A percentile compares a stretch with the other conserved stretches of the same genome.
Evolutionary conservation across 495 filamentous ascomycete species (phyloP).

Genomic region (Xylaria palmicola): DNA sequence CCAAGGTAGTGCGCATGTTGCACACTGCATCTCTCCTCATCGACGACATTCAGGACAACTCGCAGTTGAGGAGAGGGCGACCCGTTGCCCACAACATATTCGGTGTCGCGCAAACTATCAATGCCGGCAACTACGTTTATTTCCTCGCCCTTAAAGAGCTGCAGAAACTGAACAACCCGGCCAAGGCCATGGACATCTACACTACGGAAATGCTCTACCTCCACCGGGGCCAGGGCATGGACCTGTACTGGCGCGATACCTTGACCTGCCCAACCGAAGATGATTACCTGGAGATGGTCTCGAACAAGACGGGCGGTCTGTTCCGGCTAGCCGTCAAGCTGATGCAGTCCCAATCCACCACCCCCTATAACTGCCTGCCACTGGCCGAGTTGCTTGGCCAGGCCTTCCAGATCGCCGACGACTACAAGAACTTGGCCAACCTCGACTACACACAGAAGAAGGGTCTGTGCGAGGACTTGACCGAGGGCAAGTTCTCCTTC

Average conservation of each 20-base stretch:
- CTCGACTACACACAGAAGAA: conserved; percentile 77
- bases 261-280: conserved; percentile 78
- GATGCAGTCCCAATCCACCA: conserved; percentile 73
- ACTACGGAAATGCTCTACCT: conserved; percentile 78
- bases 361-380: conserved; percentile 57
- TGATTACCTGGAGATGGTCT: conserved; percentile 91
- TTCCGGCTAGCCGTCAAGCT: conserved; percentile 80
- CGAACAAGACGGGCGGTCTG: conserved; percentile 84
- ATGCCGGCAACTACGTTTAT: conserved; percentile 84
- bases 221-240: conserved; percentile 84
- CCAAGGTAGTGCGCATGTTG: conserved; percentile 74
- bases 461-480: conserved; percentile 91
- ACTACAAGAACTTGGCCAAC: conserved; percentile 77
- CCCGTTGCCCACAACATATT: conserved; percentile 87
- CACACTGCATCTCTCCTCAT: conserved; percentile 78
- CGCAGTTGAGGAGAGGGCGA: conserved; percentile 70
- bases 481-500: conserved; percentile 95
- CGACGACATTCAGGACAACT: conserved; percentile 80
- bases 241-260: conserved; percentile 84
- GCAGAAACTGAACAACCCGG: conserved; percentile 59
- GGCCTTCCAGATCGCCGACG: conserved; percentile 85
- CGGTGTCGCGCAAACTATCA: conserved; percentile 83
- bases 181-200: conserved; percentile 63
- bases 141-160: conserved; percentile 73
- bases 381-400: conserved; percentile 77